These are phyloP conservation scores for Colletotrichum lini DNA, from an alignment of 2,329 filamentous ascomycete species.

Conservation along the genomic window DNA sequence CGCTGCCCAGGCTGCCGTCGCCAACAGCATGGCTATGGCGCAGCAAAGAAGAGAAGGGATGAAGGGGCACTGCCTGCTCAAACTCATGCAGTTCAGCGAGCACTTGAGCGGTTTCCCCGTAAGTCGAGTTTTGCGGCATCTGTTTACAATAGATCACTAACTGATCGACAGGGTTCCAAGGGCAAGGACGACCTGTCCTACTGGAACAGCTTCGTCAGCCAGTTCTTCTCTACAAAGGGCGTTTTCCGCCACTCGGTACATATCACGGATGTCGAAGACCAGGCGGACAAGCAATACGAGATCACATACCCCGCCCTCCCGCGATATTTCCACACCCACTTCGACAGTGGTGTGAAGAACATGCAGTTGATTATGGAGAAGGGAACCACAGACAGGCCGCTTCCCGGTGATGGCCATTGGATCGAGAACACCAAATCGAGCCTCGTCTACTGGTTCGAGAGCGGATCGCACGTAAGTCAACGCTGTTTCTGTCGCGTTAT, in stretches of 20 bases:
- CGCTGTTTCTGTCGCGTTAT: not conserved
- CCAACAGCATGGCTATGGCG: constrained; percentile 51
- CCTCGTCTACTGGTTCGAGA: constrained; percentile 91
- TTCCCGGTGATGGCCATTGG: constrained; percentile 76
- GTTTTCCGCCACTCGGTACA: constrained; percentile 82
- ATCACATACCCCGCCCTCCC: constrained; percentile 86
- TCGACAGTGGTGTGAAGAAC: constrained; percentile 86
- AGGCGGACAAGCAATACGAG: constrained; percentile 84
- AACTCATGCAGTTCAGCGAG: constrained; percentile 74
- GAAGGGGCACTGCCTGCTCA: constrained; percentile 72
- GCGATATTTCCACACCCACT: constrained; percentile 91
- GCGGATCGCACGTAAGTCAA: constrained; percentile 81
- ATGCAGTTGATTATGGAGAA: constrained; percentile 90
- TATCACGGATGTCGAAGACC: constrained; percentile 67
- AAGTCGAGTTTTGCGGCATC: constrained; percentile 46
- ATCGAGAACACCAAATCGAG: constrained; percentile 84
- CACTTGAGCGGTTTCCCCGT: constrained; percentile 71
- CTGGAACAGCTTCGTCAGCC: constrained; percentile 85
- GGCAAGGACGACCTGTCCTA: constrained; percentile 78
- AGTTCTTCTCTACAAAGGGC: constrained; percentile 85
- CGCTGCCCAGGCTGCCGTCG: constrained; percentile 46
- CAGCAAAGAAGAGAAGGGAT: constrained; percentile 66
- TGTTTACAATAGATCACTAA: not conserved
- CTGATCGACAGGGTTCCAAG: constrained; percentile 63
- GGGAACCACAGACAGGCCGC: constrained; percentile 66